A percentile compares a stretch with the other conserved stretches of the same genome.
phyloP scores from a whole-genome alignment of 441 rosid genomes.

The Euphorbia celastroides region DNA sequence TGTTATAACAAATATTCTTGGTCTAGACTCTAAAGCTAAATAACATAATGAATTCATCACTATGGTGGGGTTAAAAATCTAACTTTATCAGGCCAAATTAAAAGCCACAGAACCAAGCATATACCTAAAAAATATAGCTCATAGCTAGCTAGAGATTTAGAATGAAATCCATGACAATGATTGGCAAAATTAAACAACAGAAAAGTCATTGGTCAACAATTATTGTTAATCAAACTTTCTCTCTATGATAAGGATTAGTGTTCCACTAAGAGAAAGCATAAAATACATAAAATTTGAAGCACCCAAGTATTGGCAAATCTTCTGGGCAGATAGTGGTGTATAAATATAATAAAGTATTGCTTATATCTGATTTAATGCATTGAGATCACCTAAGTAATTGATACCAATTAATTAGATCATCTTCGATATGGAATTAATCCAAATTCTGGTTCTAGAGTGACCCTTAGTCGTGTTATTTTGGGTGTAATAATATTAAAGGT shows the following conservation, averaged over 20 bases:
- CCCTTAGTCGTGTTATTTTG: too few species aligned
- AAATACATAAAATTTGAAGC: background rate
- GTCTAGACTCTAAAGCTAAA: background rate
- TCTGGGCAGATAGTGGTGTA: background rate
- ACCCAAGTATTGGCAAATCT: background rate
- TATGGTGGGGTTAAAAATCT: background rate
- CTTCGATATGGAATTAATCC: too few species aligned
- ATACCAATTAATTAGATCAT: too few species aligned
- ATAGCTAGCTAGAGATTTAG: background rate
- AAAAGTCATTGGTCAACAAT: background rate
- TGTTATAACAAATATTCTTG: background rate
- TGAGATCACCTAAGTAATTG: too few species aligned
- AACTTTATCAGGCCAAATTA: background rate
- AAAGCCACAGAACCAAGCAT: background rate
- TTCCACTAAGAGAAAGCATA: conserved; percentile 7
- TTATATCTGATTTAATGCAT: too few species aligned
- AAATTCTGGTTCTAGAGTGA: too few species aligned
- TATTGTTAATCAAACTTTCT: background rate
- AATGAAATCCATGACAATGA: background rate
- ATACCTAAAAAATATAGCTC: background rate
- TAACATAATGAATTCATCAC: background rate
- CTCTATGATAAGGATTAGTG: background rate
- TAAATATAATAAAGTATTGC: background rate
- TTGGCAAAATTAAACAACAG: background rate
- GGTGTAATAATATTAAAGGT: too few species aligned